Evolutionary conservation across 495 filamentous ascomycete species (phyloP), one percentile per base, ranked within the genome.

Genomic region (Neurospora sp.): DNA sequence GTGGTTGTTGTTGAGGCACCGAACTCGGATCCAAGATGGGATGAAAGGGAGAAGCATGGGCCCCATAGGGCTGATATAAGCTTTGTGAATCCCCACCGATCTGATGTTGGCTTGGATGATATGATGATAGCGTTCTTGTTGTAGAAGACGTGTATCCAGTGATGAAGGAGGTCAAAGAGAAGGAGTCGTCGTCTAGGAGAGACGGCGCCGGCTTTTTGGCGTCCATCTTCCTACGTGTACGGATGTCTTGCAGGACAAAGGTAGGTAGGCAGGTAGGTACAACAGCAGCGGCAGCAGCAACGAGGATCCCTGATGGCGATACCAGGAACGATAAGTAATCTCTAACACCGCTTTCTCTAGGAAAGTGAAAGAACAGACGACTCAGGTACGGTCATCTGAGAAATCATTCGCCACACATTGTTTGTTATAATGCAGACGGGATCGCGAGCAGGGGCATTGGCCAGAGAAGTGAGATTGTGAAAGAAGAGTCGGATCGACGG

Each of bases 321-420:
- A 48, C 72, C 40, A 71, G 6, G 27, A 38, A 42, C 70, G 40
- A 66, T 23, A 66, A 4, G 35, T 35, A 35, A 35, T 35, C 35
- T 35, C 35, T 35, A 35, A 35, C 35, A 35, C 35, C 69, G 37
- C 6, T 38, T 38, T 48, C 14, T 31, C 44, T 37, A 41, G 39
- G 8, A 69, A 69, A 66, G 72, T 69, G 70, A 75, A 70, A 59
- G 42, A 74, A 75, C 44, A 73, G 74, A 70, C 69, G 76, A 73
- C 69, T 66, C 39, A 59, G 37, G 35, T 44, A 39, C 74, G 70
- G 70, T 71, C 71, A 74, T 72, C 35, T 72, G 69, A 76, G n/a
- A 62, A 74, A 73, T 75, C 72, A 79, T 79, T 79, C 78, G 76
- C 78, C 80, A 81, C 76, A 75, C 77, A 79, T 79, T 80, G 54